phyloP scores from a whole-genome alignment of 208 protist species.

The Acanthamoeba divionensis region DNA sequence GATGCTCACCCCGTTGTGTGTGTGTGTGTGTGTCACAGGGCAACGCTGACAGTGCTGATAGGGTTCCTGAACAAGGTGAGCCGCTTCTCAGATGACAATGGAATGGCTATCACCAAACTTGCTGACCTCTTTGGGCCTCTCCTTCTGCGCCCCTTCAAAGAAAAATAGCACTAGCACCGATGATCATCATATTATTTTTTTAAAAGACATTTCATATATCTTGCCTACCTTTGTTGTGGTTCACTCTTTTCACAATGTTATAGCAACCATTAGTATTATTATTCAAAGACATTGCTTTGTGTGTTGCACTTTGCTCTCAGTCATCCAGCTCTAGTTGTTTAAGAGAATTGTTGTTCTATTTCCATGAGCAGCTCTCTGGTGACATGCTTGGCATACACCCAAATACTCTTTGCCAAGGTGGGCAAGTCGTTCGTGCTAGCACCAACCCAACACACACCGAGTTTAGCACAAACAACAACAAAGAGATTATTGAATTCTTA shows the following conservation, averaged over 20 bases:
- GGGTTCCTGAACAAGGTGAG: constrained; percentile 35
- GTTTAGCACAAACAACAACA: neutral
- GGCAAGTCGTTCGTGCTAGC: constrained; percentile 10
- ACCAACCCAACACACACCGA: neutral
- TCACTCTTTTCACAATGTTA: too few species aligned
- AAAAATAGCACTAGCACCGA: neutral
- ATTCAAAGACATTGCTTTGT: too few species aligned
- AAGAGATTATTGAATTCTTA: neutral
- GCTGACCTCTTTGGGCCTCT: constrained; percentile 45
- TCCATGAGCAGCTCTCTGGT: neutral
- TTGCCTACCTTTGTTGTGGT: too few species aligned
- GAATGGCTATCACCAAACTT: neutral
- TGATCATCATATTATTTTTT: too few species aligned
- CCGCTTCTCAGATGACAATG: neutral
- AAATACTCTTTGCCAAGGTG: constrained; percentile 1
- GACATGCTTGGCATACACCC: constrained; percentile 27
- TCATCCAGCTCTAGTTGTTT: too few species aligned
- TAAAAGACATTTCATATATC: too few species aligned
- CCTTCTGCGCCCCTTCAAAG: constrained; percentile 13
- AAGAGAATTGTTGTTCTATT: too few species aligned
- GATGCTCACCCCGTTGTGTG: neutral
- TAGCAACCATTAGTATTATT: too few species aligned
- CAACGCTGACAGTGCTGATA: constrained; percentile 24
- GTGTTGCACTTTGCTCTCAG: too few species aligned
- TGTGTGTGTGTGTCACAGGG: neutral